These are phyloP conservation scores for Teunomyces cretensis DNA, from an alignment of 805 yeast genomes.

Conservation along the genomic window DNA sequence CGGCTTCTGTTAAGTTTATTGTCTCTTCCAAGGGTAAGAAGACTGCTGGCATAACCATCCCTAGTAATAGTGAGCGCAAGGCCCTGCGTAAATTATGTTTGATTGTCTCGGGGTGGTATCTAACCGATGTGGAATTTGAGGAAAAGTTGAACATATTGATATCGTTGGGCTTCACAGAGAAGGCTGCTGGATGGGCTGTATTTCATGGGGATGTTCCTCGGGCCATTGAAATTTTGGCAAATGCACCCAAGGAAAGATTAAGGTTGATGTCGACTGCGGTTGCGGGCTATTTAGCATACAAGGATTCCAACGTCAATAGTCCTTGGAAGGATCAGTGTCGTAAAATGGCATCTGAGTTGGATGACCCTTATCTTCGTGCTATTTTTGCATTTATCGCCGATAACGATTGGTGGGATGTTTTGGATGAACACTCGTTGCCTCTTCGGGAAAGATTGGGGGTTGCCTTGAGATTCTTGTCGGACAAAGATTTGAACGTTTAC, in stretches of 20 bases:
- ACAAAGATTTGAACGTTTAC: constrained; percentile 71
- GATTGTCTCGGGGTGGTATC: constrained; percentile 88
- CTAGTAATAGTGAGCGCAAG: constrained; percentile 48
- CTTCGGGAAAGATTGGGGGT: constrained; percentile 86
- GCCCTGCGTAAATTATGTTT: constrained; percentile 76
- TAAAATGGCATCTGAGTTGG: constrained; percentile 80
- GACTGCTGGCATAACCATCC: constrained; percentile 46
- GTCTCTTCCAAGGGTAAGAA: constrained; percentile 48
- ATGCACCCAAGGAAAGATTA: constrained; percentile 68
- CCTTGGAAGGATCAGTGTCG: constrained; percentile 95
- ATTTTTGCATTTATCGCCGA: constrained; percentile 93
- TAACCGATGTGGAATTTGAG: constrained; percentile 73
- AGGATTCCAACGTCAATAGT: constrained; percentile 56
- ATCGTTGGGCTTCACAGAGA: constrained; percentile 61
- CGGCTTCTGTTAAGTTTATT: constrained; percentile 52
- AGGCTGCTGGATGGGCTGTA: constrained; percentile 98
- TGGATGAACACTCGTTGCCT: constrained; percentile 87
- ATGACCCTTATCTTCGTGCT: constrained; percentile 85
- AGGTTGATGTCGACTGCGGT: constrained; percentile 89
- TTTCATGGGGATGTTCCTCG: constrained; percentile 84
- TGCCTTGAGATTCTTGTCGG: constrained; percentile 82
- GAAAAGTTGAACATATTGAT: constrained; percentile 60
- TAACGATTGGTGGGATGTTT: constrained; percentile 93
- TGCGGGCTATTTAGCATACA: constrained; percentile 80
- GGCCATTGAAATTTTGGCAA: constrained; percentile 76